A percentile compares a stretch with the other conserved stretches of the same genome.
phyloP scores from a whole-genome alignment of 805 yeast species.

The Myxozyma neglecta region DNA sequence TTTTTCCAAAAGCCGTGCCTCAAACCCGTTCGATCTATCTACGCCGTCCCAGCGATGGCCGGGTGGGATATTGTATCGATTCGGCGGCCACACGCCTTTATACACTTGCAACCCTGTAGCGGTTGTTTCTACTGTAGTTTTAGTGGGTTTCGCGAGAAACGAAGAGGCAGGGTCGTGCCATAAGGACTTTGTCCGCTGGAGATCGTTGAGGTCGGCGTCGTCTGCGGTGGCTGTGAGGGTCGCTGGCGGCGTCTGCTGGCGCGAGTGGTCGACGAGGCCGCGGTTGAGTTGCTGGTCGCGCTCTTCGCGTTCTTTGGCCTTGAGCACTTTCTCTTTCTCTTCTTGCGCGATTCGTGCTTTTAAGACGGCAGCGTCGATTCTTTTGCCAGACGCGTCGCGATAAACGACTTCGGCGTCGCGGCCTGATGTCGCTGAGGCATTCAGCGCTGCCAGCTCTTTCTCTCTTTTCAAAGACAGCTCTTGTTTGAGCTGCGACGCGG shows the following conservation, averaged over 20 bases:
- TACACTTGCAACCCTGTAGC: slow-evolving; percentile 57
- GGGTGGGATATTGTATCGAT: slow-evolving; percentile 73
- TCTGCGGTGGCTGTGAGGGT: slow-evolving; percentile 41
- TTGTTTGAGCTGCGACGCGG: slow-evolving; percentile 46
- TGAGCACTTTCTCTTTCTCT: slow-evolving; percentile 37
- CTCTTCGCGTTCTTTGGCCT: slow-evolving; percentile 33
- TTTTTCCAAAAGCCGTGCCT: slow-evolving; percentile 54
- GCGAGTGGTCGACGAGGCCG: slow-evolving; percentile 45
- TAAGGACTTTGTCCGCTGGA: slow-evolving; percentile 40
- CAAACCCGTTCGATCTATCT: slow-evolving; percentile 87
- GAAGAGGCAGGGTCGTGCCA: slow-evolving; percentile 66
- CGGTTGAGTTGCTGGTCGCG: slow-evolving; percentile 37
- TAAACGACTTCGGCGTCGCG: slow-evolving; percentile 46
- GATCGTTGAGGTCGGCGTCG: slow-evolving; percentile 44
- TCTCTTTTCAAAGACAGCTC: slow-evolving; percentile 42
- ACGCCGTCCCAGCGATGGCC: slow-evolving; percentile 92
- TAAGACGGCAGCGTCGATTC: slow-evolving; percentile 46
- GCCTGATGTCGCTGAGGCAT: slow-evolving; percentile 22
- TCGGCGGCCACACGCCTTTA: slow-evolving; percentile 56
- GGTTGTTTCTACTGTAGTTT: slow-evolving; percentile 18
- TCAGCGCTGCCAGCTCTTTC: slow-evolving; percentile 25
- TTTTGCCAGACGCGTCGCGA: slow-evolving; percentile 64
- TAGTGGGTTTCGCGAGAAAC: slow-evolving; percentile 42
- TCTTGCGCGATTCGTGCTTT: slow-evolving; percentile 34
- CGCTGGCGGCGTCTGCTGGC: slow-evolving; percentile 37